Base-by-base conservation (phyloP, 306 rosid species). In the Arachis hypogaea region DNA sequence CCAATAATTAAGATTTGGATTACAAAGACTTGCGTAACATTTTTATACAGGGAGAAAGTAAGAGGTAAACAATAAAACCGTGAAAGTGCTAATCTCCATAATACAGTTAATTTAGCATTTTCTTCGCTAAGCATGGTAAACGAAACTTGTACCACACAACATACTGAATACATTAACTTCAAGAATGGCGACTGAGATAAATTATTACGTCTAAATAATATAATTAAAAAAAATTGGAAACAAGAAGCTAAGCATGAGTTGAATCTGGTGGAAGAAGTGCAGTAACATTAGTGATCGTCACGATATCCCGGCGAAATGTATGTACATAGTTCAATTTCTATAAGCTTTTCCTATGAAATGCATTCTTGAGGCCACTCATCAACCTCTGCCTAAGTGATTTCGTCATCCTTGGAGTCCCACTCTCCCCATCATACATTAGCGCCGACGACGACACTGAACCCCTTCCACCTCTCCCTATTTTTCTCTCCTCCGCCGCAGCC, bases 381-480 rank as follows among this genome's bases (percentile, higher is more conserved):
- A 93, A 74, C 59, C 82, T 86, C 78, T 75, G 81, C 8, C 91
- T 75, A 38, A 90, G 54, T 66, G 71, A 80, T 72, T 64, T 86
- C 6, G 28, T 60, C 11, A 22, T 40, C 44, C 47, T 80, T 9
- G 85, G 82, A 58, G 74, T 55, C 41, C 3, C 79, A 3, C 16
- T 65, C 28, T 11, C 72, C 1, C 38, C 43, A 7, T 59, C 63
- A 12, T 82, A 55, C 45, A 85, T 40, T 38, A 87, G 85, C 5
- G 86, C 82, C 0, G 88, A 72, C 2, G 89, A 90, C 2, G 88
- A 88, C 73, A 78, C 75, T 4, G 93, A 81, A 0, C 89, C 85
- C 65, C 83, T 82, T 44, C 88, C 89, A 1, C 86, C 89, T 65
- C 87, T 88, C 4, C 38, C 78, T 8, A 88, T 76, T 64, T 42